phyloP scores from a whole-genome alignment of 352 stramenopile genomes.

The Globisporangium sylvaticum region DNA sequence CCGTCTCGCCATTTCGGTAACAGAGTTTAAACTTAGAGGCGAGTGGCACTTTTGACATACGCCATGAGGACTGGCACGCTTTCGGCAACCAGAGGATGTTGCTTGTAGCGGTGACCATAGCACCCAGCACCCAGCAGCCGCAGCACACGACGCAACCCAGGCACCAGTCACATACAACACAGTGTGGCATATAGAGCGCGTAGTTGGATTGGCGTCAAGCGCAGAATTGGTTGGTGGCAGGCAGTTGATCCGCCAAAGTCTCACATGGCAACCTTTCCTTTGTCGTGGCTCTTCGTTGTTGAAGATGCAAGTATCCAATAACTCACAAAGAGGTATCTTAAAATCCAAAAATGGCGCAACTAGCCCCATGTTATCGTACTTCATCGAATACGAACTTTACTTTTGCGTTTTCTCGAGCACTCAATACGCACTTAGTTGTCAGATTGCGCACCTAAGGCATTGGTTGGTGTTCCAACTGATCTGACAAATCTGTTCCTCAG shows the following conservation, averaged over 20 bases:
- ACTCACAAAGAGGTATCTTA: not conserved
- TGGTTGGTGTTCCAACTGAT: slow-evolving; percentile 5
- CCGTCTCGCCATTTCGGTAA: not conserved
- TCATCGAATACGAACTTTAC: not conserved
- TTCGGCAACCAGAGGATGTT: too few species aligned
- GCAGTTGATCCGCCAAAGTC: not conserved
- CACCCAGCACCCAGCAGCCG: too few species aligned
- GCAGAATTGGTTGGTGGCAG: not conserved
- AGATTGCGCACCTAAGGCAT: slow-evolving; percentile 2
- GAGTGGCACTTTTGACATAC: not conserved
- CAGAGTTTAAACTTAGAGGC: slow-evolving; percentile 1
- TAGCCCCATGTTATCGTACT: not conserved
- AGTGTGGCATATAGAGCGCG: too few species aligned
- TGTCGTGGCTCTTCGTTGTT: too few species aligned
- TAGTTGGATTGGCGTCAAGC: too few species aligned
- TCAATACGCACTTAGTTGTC: not conserved
- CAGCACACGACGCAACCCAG: too few species aligned
- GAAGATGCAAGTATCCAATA: not conserved
- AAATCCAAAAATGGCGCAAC: not conserved
- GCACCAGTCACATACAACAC: too few species aligned
- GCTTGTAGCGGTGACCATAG: too few species aligned
- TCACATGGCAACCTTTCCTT: too few species aligned
- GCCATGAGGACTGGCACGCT: too few species aligned
- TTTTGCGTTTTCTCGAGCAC: not conserved
- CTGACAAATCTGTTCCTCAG: not conserved